Conservation (phyloP, 768 basidiomycete species). For the Panus rudis region DNA sequence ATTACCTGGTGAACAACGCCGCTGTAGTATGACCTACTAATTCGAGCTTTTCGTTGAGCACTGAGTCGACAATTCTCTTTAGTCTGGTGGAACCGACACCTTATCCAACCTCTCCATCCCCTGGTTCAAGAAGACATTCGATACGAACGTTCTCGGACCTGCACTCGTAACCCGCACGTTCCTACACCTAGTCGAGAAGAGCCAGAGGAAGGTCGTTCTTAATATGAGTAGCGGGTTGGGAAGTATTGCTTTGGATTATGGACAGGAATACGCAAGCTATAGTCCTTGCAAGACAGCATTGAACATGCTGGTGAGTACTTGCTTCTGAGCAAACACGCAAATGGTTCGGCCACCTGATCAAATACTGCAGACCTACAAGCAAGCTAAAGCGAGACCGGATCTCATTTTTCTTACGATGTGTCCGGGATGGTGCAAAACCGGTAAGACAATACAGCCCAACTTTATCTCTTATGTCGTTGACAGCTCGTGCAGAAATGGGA, state of each 20-base stretch:
- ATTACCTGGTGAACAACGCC: conserved; percentile 36
- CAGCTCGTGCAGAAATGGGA: conserved; percentile 27
- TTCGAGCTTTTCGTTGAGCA: no score
- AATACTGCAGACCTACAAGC: conserved; percentile 29
- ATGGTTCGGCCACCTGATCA: no score
- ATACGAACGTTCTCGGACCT: conserved; percentile 29
- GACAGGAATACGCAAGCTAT: conserved; percentile 25
- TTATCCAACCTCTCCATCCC: no score
- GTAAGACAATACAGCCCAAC: conserved; percentile 20
- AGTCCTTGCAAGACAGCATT: conserved; percentile 32
- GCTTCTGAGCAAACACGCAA: no score
- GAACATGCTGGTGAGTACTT: conserved; percentile 34
- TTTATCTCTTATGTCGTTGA: background rate
- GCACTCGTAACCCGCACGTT: conserved; percentile 28
- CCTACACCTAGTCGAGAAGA: conserved; percentile 27
- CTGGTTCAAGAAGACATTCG: conserved; percentile 19
- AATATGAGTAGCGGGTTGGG: conserved; percentile 28
- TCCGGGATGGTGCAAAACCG: conserved; percentile 35
- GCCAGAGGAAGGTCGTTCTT: conserved; percentile 25
- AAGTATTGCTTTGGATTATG: conserved; percentile 27
- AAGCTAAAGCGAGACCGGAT: conserved; percentile 27
- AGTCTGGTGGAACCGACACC: no score
- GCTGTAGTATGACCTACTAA: conserved; percentile 28
- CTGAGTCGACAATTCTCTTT: no score
- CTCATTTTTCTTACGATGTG: conserved; percentile 26